Evolutionary conservation across 2,329 filamentous ascomycete genomes (phyloP), one percentile per base, ranked within the genome.

Genomic region (Seiridium unicorne): DNA sequence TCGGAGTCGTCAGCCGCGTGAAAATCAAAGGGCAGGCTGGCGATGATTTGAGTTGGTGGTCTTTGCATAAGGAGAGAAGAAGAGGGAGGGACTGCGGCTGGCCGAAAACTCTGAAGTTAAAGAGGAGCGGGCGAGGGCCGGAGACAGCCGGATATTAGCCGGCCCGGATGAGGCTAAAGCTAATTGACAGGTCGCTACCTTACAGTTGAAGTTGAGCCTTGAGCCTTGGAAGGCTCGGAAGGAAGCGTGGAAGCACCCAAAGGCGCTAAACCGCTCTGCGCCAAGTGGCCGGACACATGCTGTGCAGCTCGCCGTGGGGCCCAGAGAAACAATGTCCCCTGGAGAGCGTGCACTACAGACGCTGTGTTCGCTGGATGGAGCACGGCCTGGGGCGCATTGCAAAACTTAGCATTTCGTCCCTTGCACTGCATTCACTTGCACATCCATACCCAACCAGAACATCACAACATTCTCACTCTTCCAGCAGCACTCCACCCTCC

Each of bases 1-100:
- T 79, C 80, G 77, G 75, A 76, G 74, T 79, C 78, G 78, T 74
- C 83, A 83, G 80, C 73, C 74, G 74, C 76, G 73, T 75, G 26
- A 66, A 70, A 65, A 63, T 59, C 48, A 60, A 62, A 61, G 60
- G 65, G 69, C 69, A 70, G 67, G 70, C 76, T 78, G 77, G 70
- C 76, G 73, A 75, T 76, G 69, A 73, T 74, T 74, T 75, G 73
- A 76, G 70, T 72, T 72, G 72, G 76, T 77, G 79, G 79, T 81
- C 78, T 79, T 49, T 76, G 35, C 55, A 58, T 58, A 61, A 67
- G 65, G 68, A 69, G 67, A 68, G 68, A 66, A 68, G 67, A 63
- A 66, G 66, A 65, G 60, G 59, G 61, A 64, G 62, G 59, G 57
- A 57, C 49, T 18, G 38, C 46, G 60, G 62, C 32, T 18, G 35